phyloP scores from a whole-genome alignment of 208 protist genomes.

The Lotmaria passim region DNA sequence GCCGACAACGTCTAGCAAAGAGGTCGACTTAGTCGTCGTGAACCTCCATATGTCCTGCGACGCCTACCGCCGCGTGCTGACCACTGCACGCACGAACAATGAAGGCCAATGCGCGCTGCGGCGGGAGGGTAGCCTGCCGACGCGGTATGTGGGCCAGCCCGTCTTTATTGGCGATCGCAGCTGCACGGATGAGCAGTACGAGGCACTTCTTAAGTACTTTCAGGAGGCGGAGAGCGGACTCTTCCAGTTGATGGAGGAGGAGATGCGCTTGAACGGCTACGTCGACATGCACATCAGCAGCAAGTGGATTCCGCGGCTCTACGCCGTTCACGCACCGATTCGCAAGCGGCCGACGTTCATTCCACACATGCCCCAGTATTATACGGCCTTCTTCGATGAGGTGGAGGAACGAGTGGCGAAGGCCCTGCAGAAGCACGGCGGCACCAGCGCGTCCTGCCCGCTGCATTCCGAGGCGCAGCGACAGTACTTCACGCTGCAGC shows the following conservation, averaged over 20 bases:
- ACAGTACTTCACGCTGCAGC: slow-evolving; percentile 56
- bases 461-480: slow-evolving; percentile 51
- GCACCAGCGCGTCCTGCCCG: slow-evolving; percentile 27
- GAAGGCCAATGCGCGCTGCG: slow-evolving; percentile 26
- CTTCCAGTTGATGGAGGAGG: slow-evolving; percentile 41
- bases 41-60: slow-evolving; percentile 63
- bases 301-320: slow-evolving; percentile 30
- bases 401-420: slow-evolving; percentile 46
- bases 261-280: slow-evolving; percentile 45
- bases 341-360: slow-evolving; percentile 40
- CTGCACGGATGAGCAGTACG: slow-evolving; percentile 78
- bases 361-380: slow-evolving; percentile 44
- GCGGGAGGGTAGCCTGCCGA: slow-evolving; percentile 5
- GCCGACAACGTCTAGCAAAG: slow-evolving; percentile 7
- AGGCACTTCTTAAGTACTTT: slow-evolving; percentile 56
- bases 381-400: slow-evolving; percentile 42
- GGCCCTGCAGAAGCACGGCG: slow-evolving; percentile 30
- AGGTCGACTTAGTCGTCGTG: slow-evolving; percentile 64
- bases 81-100: slow-evolving; percentile 26
- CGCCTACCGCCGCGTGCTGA: slow-evolving; percentile 45
- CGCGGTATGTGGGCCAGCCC: slow-evolving; percentile 54
- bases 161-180: slow-evolving; percentile 61
- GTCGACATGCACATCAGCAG: slow-evolving; percentile 37
- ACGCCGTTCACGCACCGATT: slow-evolving; percentile 35
- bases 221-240: slow-evolving; percentile 43